Base-by-base conservation (phyloP, 2,329 filamentous ascomycete genomes). In the Ophiocordyceps camponoti-leonardi region DNA sequence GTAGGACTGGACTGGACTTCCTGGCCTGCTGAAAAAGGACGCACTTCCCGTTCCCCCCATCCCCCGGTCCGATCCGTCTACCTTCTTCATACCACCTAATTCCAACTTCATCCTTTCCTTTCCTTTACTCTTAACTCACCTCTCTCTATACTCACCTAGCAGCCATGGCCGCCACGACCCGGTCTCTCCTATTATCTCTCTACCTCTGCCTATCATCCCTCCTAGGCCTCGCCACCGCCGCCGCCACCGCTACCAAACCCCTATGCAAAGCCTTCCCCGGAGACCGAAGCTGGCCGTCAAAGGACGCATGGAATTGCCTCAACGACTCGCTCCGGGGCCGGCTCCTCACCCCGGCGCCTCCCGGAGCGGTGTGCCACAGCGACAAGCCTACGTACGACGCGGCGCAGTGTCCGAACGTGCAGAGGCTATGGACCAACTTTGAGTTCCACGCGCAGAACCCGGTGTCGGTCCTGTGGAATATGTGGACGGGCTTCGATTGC, bases 401-500 rank as follows among this genome's bases (percentile, higher is more conserved):
- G 20, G 46, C 51, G 2, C 46, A 54, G 6, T 72, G 69, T 47
- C 45, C 47, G 0, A 37, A 46, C 0, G 43, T 58, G 0, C 43
- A 50, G 3, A 42, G 50, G 20, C 46, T 45, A 3, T 63, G 61
- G 61, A 48, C 44, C 2, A 51, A 48, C 4, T 58, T 56, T 35
- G 55, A 60, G 1, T 56, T 53, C 12, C 60, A 63, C 37, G 44
- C 48, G 0, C 46, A 50, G 0, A 47, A 61, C 20, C 60, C 61
- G 5, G 43, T 63, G 7, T 62, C 60, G 0, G 49, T 61, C 2
- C 57, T 60, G 47, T 55, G 51, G 47, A 55, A 70, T 46, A 66
- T 69, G 44, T 72, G 60, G 54, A 63, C 64, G 48, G 71, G 75
- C 51, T 68, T 68, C 55, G 65, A 68, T 11, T 75, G 71, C 53